Evolutionary conservation across 1,139 yeast species (phyloP).

Genomic region (Taiozyma sp.): DNA sequence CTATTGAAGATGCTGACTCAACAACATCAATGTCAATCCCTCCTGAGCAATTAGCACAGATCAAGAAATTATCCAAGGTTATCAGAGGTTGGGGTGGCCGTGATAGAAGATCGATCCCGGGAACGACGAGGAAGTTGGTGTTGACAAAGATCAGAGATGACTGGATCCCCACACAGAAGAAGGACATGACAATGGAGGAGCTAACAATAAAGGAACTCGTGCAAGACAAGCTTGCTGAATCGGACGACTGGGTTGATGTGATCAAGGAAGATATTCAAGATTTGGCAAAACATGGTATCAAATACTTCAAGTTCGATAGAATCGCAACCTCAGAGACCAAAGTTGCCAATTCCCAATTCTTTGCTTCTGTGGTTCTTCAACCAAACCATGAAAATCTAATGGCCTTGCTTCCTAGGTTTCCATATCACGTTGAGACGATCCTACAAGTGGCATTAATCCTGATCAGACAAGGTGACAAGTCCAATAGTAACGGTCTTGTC

Average conservation of each 20-base stretch:
- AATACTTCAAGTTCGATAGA: slow-evolving; percentile 50
- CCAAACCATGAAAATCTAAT: slow-evolving; percentile 71
- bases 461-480: slow-evolving; percentile 72
- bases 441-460: slow-evolving; percentile 75
- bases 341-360: slow-evolving; percentile 55
- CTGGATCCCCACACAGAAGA: slow-evolving; percentile 70
- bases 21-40: slow-evolving; percentile 47
- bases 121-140: slow-evolving; percentile 60
- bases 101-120: slow-evolving; percentile 66
- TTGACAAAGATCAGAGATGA: slow-evolving; percentile 76
- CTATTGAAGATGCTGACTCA: slow-evolving; percentile 71
- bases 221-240: slow-evolving; percentile 33
- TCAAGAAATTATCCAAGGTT: slow-evolving; percentile 54
- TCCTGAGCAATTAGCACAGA: slow-evolving; percentile 63
- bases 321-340: slow-evolving; percentile 36
- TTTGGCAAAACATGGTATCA: slow-evolving; percentile 46
- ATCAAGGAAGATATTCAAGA: slow-evolving; percentile 40
- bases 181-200: slow-evolving; percentile 63
- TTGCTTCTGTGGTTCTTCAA: slow-evolving; percentile 54
- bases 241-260: slow-evolving; percentile 45
- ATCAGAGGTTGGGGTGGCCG: slow-evolving; percentile 84
- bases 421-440: slow-evolving; percentile 77
- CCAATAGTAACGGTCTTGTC: slow-evolving; percentile 64
- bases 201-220: slow-evolving; percentile 37
- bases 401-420: slow-evolving; percentile 48